Base-by-base conservation (phyloP, 2,329 filamentous ascomycete genomes). In the Colletotrichum karsti region DNA sequence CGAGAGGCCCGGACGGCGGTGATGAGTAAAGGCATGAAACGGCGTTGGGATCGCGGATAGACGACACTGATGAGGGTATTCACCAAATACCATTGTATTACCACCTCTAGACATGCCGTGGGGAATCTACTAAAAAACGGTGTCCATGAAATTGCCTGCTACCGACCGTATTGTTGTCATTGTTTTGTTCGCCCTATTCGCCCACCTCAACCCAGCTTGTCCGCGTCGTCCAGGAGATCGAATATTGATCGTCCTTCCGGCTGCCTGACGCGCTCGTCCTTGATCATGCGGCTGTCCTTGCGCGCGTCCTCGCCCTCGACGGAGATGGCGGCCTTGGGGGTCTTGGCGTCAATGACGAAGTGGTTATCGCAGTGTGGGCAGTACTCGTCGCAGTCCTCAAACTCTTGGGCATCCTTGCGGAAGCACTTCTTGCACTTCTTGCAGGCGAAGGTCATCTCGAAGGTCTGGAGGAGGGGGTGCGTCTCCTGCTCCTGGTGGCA, bases 371-470 rank as follows among this genome's bases (percentile, higher is more conserved):
- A 99, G 83, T 98, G 93, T 22, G 96, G 97, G 85, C 96, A 99
- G 86, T 97, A 99, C 80, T 99, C 97, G 83, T 99, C 96, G 78
- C 93, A 92, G 74, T 99, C 96, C 74, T 99, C 96, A 75, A 97
- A 98, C 79, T 97, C 93, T 72, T 89, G 84, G 50, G 92, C 92
- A 75, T 99, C 93, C 79, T 98, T 99, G 73, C 96, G 92, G 85
- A 99, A 99, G 81, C 92, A 95, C 83, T 99, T 99, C 74, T 92
- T 95, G 90, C 96, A 99, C 84, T 99, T 99, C 76, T 99, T 99
- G 88, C 96, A 99, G 58, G 93, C 94, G 77, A 99, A 98, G 39
- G 85, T 88, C 94, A 99, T 97, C 77, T 99, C 96, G 74, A 91
- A 87, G 71, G 85, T 87, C 81, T 97, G 92, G 60, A 88, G 82